Percentiles rank a stretch among this genome's conserved stretches.
These are phyloP conservation scores for Hortaea werneckii DNA, from an alignment of 2,329 filamentous ascomycete species.

Conservation along the genomic window DNA sequence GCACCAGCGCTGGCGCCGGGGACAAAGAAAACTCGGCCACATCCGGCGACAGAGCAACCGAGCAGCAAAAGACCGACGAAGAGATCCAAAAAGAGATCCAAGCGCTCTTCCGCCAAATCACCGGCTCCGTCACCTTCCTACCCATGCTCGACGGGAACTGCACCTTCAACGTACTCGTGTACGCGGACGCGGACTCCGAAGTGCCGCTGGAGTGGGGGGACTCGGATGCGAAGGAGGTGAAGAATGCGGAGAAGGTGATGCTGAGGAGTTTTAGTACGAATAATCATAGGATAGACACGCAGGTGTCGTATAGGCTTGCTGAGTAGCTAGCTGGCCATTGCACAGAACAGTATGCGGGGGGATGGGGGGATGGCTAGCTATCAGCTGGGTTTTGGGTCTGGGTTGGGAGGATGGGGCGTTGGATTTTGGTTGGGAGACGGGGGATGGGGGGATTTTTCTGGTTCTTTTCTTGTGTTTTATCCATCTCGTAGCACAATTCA, in stretches of 20 bases:
- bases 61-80: conserved; percentile 69
- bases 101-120: conserved; percentile 95
- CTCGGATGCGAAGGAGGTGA: conserved; percentile 93
- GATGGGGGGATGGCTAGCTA: too few species aligned
- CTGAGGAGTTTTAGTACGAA: conserved; percentile 91
- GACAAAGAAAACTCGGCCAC: conserved; percentile 61
- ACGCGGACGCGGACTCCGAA: conserved; percentile 91
- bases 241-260: conserved; percentile 89
- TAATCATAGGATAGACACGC: conserved; percentile 84
- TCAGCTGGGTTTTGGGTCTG: too few species aligned
- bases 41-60: background rate
- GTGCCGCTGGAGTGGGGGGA: conserved; percentile 98
- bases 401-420: too few species aligned
- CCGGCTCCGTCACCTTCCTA: conserved; percentile 90
- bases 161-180: conserved; percentile 97
- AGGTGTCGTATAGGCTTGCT: conserved; percentile 73
- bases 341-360: too few species aligned
- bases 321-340: background rate
- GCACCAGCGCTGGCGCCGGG: conserved; percentile 14
- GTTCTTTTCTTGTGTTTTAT: too few species aligned
- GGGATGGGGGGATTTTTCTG: too few species aligned
- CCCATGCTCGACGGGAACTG: conserved; percentile 90
- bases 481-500: too few species aligned
- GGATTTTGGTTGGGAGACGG: too few species aligned
- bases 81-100: conserved; percentile 96